A percentile compares a stretch with the other conserved stretches of the same genome.
Conservation (phyloP, 768 basidiomycete species). For the Paxillus rubicundulus region DNA sequence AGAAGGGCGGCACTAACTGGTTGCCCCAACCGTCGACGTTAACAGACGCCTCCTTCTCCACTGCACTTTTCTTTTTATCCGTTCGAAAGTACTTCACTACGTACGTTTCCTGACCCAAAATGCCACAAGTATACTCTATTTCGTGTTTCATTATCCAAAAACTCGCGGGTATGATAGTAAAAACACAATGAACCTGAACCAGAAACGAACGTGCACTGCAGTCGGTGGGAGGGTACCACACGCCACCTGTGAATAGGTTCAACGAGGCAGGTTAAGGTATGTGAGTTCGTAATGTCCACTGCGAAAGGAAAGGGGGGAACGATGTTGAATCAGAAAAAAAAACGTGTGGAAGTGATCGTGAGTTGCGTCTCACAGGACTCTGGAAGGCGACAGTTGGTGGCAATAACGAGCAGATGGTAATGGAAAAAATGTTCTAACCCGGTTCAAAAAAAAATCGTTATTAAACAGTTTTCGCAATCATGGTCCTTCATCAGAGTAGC, state of each 20-base stretch:
- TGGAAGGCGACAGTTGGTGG: neutral
- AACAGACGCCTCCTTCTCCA: too few relatives aligned
- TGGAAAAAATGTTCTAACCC: neutral
- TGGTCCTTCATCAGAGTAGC: constrained; percentile 17
- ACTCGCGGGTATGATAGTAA: constrained; percentile 12
- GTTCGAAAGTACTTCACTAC: too few relatives aligned
- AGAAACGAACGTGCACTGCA: constrained; percentile 19
- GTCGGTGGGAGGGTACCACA: constrained; percentile 5
- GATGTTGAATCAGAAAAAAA: constrained; percentile 3
- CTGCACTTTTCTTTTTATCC: too few relatives aligned
- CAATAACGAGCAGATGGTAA: neutral
- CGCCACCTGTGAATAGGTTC: constrained; percentile 8
- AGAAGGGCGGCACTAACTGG: too few relatives aligned
- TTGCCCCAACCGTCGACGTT: too few relatives aligned
- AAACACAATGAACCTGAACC: constrained; percentile 9
- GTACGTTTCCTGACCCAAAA: too few relatives aligned
- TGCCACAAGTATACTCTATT: neutral
- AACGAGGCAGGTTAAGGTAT: constrained; percentile 11
- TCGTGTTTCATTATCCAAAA: constrained; percentile 11
- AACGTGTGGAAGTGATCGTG: neutral
- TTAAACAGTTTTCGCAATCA: neutral
- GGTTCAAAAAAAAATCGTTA: neutral
- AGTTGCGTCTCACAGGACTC: neutral
- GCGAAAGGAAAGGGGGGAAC: constrained; percentile 7
- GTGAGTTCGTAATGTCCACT: constrained; percentile 25